Base-by-base conservation (phyloP, 140 eudicot genomes). In the Stevia rebaudiana region DNA sequence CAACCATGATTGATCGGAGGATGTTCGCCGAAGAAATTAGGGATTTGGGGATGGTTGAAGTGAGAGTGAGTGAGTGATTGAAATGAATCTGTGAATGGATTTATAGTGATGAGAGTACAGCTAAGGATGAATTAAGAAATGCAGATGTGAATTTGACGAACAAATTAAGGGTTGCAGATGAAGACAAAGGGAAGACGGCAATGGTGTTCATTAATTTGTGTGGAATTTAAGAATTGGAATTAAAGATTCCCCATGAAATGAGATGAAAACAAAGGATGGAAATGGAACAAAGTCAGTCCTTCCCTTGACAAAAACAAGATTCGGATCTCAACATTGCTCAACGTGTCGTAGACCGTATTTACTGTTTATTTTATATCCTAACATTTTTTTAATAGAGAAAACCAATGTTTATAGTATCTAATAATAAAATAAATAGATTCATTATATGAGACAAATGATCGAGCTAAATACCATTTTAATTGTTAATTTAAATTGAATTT, bases 1-100 rank as follows among this genome's bases (percentile, higher is more conserved):
- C 74, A 58, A 69, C 89, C 89, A 82, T 86, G 64, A 3, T 71
- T 40, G 63, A 64, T 52, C 4, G 11, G 15, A 13, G 2, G 3
- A 33, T 43, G 41, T 39, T 22, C 30, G 24, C 8, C 3, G 21
- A 53, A 28, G 55, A 28, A 28, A 12, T 48, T 3, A 17, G 3
- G 2, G 9, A 8, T 3, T 37, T 12, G 5, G 62, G 62, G 31
- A 21, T n/a, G n/a, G n/a, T n/a, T n/a, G 12, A 4, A 48, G 69
- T 11, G 15, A 24, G 9, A 15, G 58, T 10, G 37, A 46, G 60
- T 11, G 57, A 4, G 56, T 6, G 7, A 31, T 39, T 53, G 31
- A 7, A 16, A 18, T 15, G 31, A 50, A 36, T 25, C 3, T 8
- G 3, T 13, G 62, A 23, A 5, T 18, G 57, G 2, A 63, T 61